Evolutionary conservation across 2,329 filamentous ascomycete species (phyloP), one percentile per base, ranked within the genome.

Genomic region (Alternaria ethzedia): DNA sequence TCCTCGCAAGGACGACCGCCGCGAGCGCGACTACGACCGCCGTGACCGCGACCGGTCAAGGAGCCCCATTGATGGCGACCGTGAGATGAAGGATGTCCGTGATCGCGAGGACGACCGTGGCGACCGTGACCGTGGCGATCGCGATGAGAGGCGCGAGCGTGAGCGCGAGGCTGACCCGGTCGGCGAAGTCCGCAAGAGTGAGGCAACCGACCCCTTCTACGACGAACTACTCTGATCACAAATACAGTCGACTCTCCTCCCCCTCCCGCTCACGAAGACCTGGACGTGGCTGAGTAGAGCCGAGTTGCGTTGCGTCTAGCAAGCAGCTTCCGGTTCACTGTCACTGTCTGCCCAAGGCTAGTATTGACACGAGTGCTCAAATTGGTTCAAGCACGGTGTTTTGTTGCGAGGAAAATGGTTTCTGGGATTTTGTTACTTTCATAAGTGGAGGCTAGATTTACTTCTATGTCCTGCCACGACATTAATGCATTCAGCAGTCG

Each of bases 131-230:
- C 74, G 75, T 55, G 63, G 64, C 45, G 83, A 86, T 63, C 83
- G 86, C 62, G 85, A 85, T 70, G 72, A 81, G 72, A 76, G 82
- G 78, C 75, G 86, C 61, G 85, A 86, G 47, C 82, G 84, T 63
- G 84, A 85, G 70, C 73, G 81, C 76, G 78, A 96, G 75, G 91
- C 90, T 74, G 91, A 87, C 50, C 86, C 92, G 23, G 96, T 95
- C 75, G 93, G 91, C 64, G 94, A 97, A 72, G 94, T 97, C 70
- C 89, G 92, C 77, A 98, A 98, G 89, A 89, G 94, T 97, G 77
- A 75, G 71, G 36, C 63, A 56, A 63, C 64, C 58, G 50, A 52
- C 67, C 64, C 30, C n/a, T 25, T 17, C 23, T 74, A 68, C 57
- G 66, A 63, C 57, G 64, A 72, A 61, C 65, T 64, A 23, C 59